Base-by-base conservation (phyloP, 139 green algal species). In the Haematococcus sp. region DNA sequence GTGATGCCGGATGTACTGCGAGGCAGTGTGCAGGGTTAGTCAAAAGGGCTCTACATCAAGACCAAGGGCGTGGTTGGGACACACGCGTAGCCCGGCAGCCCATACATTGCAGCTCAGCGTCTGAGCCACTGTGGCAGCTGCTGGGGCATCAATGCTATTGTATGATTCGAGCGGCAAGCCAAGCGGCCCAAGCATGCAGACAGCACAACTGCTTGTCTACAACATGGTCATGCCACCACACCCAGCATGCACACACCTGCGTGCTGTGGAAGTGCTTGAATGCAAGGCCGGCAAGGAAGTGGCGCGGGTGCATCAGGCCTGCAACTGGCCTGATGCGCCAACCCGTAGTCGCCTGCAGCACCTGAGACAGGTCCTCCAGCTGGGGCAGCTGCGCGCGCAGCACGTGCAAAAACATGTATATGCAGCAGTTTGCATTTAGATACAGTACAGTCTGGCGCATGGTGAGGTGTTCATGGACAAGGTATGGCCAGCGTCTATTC, bases 211-310 rank as follows among this genome's bases (percentile, higher is more conserved):
- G n/a, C n/a, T n/a, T n/a, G n/a, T n/a, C n/a, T n/a, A n/a, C n/a
- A n/a, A n/a, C n/a, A n/a, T n/a, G n/a, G n/a, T n/a, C n/a, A n/a
- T n/a, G n/a, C n/a, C n/a, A n/a, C n/a, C n/a, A n/a, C n/a, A n/a
- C n/a, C n/a, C n/a, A n/a, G n/a, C n/a, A n/a, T n/a, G n/a, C n/a
- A 32, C n/a, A 1, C 59, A 17, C 28, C 59, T 44, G 63, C 17
- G 76, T 81, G 35, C 58, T 74, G 32, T 75, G 77, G 60, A 83
- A 83, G 68, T 70, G 63, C 79, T 89, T 90, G 85, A 98, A 98
- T 0, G 94, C 94, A n/a, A 98, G 78, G 40, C 92, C 94, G 51
- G 91, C 92, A 33, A 98, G 82, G 83, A 98, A 98, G 81, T 98
- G 91, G 0, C 94, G 78, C 4, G 93, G 94, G 81, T 97, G 92